These are phyloP conservation scores for Emmonsia crescens DNA, from an alignment of 2,329 filamentous ascomycete genomes.

Conservation along the genomic window DNA sequence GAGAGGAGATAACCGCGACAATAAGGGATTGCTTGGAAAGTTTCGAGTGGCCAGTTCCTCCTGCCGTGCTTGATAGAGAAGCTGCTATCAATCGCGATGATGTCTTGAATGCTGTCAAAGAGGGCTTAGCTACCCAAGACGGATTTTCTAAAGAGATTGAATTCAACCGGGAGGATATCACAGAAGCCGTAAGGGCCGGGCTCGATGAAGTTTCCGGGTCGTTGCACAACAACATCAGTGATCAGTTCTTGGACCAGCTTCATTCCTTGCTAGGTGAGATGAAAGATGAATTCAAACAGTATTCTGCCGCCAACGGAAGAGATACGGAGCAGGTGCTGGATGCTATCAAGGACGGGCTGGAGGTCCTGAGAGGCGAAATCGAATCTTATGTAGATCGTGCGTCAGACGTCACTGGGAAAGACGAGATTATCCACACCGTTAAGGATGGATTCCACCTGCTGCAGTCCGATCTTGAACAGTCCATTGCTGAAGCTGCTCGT, in stretches of 20 bases:
- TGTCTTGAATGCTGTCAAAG: constrained; percentile 72
- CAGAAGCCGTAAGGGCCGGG: constrained; percentile 2
- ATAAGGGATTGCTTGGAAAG: constrained; percentile 81
- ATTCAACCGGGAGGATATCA: constrained; percentile 5
- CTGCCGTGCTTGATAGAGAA: constrained; percentile 23
- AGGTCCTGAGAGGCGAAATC: constrained; percentile 67
- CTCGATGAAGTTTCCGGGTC: constrained; percentile 46
- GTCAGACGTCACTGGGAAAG: constrained; percentile 57
- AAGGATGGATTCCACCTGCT: constrained; percentile 45
- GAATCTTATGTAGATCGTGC: constrained; percentile 69
- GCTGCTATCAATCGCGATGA: constrained; percentile 50
- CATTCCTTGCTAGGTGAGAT: constrained; percentile 50
- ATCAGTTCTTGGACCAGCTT: constrained; percentile 48
- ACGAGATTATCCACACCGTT: constrained; percentile 61
- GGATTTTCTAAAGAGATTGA: constrained; percentile 57
- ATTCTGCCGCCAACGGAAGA: constrained; percentile 63
- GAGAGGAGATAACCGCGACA: constrained; percentile 72
- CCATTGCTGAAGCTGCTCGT: constrained; percentile 35
- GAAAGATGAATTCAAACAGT: constrained; percentile 61
- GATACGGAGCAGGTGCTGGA: constrained; percentile 84
- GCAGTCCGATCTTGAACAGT: constrained; percentile 46
- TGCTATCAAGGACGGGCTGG: constrained; percentile 76
- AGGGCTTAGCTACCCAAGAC: constrained; percentile 92
- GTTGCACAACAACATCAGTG: constrained; percentile 39
- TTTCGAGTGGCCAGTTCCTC: constrained; percentile 60